Conservation (phyloP, 305 asterid species). For the Fraxinus ornus region DNA sequence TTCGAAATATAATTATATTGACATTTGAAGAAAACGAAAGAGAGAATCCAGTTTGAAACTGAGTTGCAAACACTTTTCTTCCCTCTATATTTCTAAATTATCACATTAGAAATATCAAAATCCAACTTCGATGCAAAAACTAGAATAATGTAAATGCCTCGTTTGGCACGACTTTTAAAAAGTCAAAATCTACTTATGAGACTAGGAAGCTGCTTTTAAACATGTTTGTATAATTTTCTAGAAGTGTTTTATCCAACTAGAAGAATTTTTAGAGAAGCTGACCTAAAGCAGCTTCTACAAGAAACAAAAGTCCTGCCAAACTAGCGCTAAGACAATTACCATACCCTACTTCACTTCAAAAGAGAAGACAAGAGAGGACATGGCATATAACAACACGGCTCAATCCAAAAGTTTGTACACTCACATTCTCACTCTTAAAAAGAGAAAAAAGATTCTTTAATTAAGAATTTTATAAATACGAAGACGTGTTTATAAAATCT, state of each 20-base stretch:
- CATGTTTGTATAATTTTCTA: neutral
- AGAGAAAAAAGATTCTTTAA: neutral
- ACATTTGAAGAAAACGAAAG: neutral
- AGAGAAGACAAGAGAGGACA: neutral
- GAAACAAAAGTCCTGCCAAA: neutral
- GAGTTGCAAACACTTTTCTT: neutral
- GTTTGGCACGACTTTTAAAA: neutral
- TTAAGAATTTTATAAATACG: neutral
- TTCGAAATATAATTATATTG: neutral
- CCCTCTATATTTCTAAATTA: neutral
- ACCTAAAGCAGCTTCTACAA: neutral
- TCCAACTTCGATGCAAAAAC: neutral
- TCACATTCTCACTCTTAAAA: neutral
- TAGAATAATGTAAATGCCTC: neutral
- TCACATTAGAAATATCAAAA: neutral
- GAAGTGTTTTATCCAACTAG: neutral
- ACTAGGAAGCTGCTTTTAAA: neutral
- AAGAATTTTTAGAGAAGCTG: neutral
- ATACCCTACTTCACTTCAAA: neutral
- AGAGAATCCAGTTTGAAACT: neutral
- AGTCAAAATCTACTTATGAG: neutral
- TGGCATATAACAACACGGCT: neutral
- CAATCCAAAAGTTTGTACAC: neutral
- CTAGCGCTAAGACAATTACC: neutral
- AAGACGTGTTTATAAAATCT: constrained; percentile 12